A percentile compares a stretch with the other conserved stretches of the same genome.
Conservation (phyloP, 2,329 filamentous ascomycete genomes). For the Alternaria longipes region DNA sequence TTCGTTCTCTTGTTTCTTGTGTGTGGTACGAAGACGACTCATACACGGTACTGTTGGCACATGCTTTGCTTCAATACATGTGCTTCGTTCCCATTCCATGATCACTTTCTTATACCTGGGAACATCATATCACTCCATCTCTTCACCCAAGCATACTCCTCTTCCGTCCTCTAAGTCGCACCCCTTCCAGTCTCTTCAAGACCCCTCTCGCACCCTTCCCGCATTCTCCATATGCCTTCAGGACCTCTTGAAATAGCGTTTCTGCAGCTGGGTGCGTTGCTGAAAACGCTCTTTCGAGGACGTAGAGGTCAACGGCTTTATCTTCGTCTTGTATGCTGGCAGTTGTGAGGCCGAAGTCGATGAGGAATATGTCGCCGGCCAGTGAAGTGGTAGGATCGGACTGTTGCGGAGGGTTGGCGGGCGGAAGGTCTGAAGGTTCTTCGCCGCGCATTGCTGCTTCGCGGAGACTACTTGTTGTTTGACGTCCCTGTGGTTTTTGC, state of each 20-base stretch:
- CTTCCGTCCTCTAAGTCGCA: constrained; percentile 92
- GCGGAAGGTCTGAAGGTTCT: constrained; percentile 15
- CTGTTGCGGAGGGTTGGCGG: background rate
- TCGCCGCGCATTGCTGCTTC: constrained; percentile 34
- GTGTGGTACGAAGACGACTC: no score
- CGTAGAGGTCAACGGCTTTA: constrained; percentile 93
- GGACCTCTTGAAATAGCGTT: constrained; percentile 74
- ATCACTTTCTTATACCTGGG: background rate
- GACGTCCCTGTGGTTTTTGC: constrained; percentile 17
- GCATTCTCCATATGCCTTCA: constrained; percentile 75
- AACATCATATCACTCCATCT: background rate
- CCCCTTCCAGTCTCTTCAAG: constrained; percentile 86
- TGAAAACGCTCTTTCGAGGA: constrained; percentile 91
- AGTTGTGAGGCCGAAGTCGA: constrained; percentile 91
- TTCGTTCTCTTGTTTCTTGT: no score
- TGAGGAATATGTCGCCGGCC: constrained; percentile 83
- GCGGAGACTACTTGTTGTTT: constrained; percentile 33
- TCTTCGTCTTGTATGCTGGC: constrained; percentile 88
- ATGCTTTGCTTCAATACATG: background rate
- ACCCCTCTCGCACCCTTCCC: constrained; percentile 79
- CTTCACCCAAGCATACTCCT: constrained; percentile 89
- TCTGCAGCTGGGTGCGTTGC: constrained; percentile 93
- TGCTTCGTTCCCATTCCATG: background rate
- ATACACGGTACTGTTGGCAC: no score
- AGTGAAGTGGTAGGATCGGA: constrained; percentile 39